Evolutionary conservation across 2,329 filamentous ascomycete species (phyloP).

Genomic region (Hymenoscyphus fraxineus): DNA sequence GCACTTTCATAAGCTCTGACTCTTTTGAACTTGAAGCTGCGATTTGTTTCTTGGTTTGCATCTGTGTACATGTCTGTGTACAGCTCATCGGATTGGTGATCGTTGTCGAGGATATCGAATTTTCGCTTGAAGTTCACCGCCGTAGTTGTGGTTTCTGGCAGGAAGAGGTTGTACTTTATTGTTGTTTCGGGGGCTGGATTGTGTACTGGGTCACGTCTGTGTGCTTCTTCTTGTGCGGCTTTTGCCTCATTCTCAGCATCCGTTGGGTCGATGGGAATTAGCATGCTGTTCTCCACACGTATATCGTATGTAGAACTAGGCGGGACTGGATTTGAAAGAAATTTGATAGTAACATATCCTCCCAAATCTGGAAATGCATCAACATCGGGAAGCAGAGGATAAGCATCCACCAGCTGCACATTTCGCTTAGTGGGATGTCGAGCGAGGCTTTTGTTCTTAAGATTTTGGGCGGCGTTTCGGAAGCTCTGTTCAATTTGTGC

Average conservation of each 20-base stretch:
- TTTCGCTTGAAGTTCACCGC: slow-evolving; percentile 55
- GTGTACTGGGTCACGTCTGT: slow-evolving; percentile 54
- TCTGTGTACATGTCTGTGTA: slow-evolving; percentile 44
- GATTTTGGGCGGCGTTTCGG: slow-evolving; percentile 48
- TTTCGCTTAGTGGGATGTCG: slow-evolving; percentile 55
- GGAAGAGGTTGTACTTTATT: slow-evolving; percentile 65
- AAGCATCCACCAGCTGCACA: slow-evolving; percentile 56
- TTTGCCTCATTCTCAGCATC: slow-evolving; percentile 49
- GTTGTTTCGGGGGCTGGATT: slow-evolving; percentile 54
- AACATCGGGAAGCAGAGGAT: slow-evolving; percentile 61
- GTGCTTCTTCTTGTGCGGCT: slow-evolving; percentile 47
- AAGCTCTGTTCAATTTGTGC: slow-evolving; percentile 64
- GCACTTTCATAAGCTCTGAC: slow-evolving; percentile 63
- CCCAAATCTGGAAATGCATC: slow-evolving; percentile 67
- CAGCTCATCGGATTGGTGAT: slow-evolving; percentile 50
- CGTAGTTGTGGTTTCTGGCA: slow-evolving; percentile 47
- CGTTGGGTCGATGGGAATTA: slow-evolving; percentile 56
- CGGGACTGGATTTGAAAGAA: slow-evolving; percentile 60
- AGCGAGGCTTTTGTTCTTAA: slow-evolving; percentile 51
- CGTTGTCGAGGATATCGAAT: slow-evolving; percentile 55
- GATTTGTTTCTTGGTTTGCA: slow-evolving; percentile 36
- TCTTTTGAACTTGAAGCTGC: slow-evolving; percentile 58
- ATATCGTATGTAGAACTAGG: slow-evolving; percentile 52
- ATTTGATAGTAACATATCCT: slow-evolving; percentile 67
- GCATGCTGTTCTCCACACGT: slow-evolving; percentile 57